Evolutionary conservation across 306 rosid genomes (phyloP).

Genomic region (Lathyrus sativus): DNA sequence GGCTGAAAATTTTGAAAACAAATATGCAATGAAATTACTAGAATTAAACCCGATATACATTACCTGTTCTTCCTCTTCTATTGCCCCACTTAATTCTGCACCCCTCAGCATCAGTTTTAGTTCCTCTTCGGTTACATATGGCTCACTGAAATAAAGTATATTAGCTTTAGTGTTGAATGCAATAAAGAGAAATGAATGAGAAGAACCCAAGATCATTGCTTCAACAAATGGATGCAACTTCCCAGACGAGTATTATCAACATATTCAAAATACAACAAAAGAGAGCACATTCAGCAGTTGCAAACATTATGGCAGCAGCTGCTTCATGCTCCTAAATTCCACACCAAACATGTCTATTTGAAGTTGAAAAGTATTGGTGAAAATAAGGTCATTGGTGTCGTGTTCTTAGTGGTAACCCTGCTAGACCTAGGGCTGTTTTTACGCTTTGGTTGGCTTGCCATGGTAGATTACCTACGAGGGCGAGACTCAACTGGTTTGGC

Average conservation of each 20-base stretch:
- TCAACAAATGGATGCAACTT: constrained; percentile 36
- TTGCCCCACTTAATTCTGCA: constrained; percentile 98
- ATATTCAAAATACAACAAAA: constrained; percentile 5
- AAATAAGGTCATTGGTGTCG: too few relatives aligned
- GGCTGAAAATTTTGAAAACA: constrained; percentile 18
- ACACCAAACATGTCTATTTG: too few relatives aligned
- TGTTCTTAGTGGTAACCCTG: too few relatives aligned
- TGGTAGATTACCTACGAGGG: too few relatives aligned
- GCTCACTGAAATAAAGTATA: constrained; percentile 65
- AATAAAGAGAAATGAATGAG: constrained; percentile 22
- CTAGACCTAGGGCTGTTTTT: too few relatives aligned
- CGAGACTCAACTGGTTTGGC: too few relatives aligned
- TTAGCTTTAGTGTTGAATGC: constrained; percentile 18
- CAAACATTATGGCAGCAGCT: too few relatives aligned
- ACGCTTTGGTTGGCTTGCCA: too few relatives aligned
- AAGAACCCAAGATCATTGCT: constrained; percentile 18
- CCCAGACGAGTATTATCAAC: constrained; percentile 5
- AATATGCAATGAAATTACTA: constrained; percentile 22
- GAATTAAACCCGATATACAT: constrained; percentile 31
- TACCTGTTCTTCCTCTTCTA: constrained; percentile 99
- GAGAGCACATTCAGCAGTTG: too few relatives aligned
- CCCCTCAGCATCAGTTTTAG: constrained; percentile 97
- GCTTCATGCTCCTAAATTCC: too few relatives aligned
- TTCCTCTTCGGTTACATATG: constrained; percentile 98
- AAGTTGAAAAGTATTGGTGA: too few relatives aligned